Conservation (phyloP, 768 basidiomycete species). For the Tricholoma flavovirens region DNA sequence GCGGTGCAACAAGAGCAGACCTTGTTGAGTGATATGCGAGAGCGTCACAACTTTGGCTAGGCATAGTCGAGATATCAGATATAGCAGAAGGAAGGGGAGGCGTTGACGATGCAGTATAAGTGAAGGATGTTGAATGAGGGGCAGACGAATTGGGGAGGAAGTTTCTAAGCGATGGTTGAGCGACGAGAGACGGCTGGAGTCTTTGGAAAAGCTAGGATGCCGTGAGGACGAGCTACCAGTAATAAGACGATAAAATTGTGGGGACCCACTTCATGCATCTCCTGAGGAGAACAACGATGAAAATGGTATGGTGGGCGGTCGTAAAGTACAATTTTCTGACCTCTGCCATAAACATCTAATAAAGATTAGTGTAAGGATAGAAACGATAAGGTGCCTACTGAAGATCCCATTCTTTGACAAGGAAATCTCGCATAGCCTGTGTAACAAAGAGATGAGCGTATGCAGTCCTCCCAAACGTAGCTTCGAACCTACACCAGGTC, state of each 20-base stretch:
- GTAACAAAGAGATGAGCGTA: conserved; percentile 95
- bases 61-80: not conserved
- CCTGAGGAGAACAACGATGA: conserved; percentile 59
- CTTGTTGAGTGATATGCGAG: conserved; percentile 12
- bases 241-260: not conserved
- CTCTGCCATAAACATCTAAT: conserved; percentile 39
- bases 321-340: conserved; percentile 71
- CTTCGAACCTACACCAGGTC: conserved; percentile 63
- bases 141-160: conserved; percentile 49
- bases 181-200: conserved; percentile 32
- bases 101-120: conserved; percentile 34
- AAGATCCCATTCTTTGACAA: conserved; percentile 70
- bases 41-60: conserved; percentile 7
- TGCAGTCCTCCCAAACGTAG: conserved; percentile 69
- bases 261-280: conserved; percentile 65
- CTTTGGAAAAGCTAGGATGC: conserved; percentile 43
- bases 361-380: not conserved
- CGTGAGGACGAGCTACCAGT: not conserved
- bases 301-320: conserved; percentile 90
- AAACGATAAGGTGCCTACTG: conserved; percentile 42
- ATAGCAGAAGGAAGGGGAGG: conserved; percentile 5
- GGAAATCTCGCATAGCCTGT: conserved; percentile 68
- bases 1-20: conserved; percentile 11
- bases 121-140: conserved; percentile 62
- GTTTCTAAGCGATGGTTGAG: conserved; percentile 28